These are phyloP conservation scores for Naematelia encephala DNA, from an alignment of 768 basidiomycete species.

Conservation along the genomic window DNA sequence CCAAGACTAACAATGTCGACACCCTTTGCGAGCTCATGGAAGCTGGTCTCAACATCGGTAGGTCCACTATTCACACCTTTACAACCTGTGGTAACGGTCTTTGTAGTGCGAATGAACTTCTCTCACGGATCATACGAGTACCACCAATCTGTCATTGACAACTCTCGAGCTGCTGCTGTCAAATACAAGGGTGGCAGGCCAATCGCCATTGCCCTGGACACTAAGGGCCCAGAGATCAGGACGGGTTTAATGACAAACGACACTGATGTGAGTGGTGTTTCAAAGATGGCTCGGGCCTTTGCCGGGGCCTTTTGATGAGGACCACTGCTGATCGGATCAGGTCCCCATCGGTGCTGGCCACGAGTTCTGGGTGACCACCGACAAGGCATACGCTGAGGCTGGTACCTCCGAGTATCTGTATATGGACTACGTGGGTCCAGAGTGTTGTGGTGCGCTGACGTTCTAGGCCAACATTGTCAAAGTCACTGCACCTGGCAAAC, in stretches of 20 bases:
- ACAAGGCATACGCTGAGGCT: conserved; percentile 69
- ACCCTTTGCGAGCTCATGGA: conserved; percentile 76
- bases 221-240: conserved; percentile 99
- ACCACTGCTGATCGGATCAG: conserved; percentile 51
- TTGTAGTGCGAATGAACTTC: conserved; percentile 99
- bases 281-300: not conserved
- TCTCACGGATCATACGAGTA: conserved; percentile 98
- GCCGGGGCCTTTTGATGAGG: too few species aligned
- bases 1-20: conserved; percentile 89
- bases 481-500: conserved; percentile 93
- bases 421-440: conserved; percentile 80
- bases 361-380: conserved; percentile 86
- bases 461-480: conserved; percentile 81
- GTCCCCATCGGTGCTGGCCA: conserved; percentile 83
- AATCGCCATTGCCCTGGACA: conserved; percentile 95
- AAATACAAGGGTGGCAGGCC: conserved; percentile 74
- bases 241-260: conserved; percentile 87
- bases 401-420: conserved; percentile 82
- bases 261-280: conserved; percentile 64
- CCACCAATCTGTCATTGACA: conserved; percentile 98
- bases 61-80: conserved; percentile 46
- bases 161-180: conserved; percentile 79
- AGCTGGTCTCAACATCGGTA: conserved; percentile 97
- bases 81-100: not conserved
- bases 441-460: not conserved